A percentile compares a stretch with the other conserved stretches of the same genome.
These are phyloP conservation scores for Hypoxylon sp. DNA, from an alignment of 2,329 filamentous ascomycete genomes.

Conservation along the genomic window DNA sequence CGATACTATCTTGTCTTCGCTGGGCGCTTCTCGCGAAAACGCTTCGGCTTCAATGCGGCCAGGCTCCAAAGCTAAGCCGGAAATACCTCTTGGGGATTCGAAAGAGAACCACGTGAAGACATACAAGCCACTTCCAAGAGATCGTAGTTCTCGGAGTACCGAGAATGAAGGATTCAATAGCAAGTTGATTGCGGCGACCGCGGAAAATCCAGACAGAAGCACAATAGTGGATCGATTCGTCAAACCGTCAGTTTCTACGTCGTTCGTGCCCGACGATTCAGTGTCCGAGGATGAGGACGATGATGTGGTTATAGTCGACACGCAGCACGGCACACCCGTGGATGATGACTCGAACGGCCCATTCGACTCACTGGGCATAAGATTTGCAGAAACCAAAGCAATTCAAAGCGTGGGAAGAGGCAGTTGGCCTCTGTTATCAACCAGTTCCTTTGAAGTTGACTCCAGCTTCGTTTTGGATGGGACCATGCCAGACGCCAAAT, in stretches of 20 bases:
- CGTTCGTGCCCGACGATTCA: slow-evolving; percentile 31
- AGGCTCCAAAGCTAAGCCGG: neutral
- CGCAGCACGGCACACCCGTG: slow-evolving; percentile 13
- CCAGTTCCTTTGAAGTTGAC: slow-evolving; percentile 34
- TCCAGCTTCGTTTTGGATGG: slow-evolving; percentile 30
- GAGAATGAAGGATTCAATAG: no score
- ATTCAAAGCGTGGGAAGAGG: slow-evolving; percentile 20
- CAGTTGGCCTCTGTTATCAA: slow-evolving; percentile 32
- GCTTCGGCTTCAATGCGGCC: slow-evolving; percentile 30
- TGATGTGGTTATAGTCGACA: slow-evolving; percentile 15
- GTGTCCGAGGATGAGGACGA: slow-evolving; percentile 39
- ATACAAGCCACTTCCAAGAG: neutral
- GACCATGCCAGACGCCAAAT: slow-evolving; percentile 33
- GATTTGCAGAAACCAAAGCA: slow-evolving; percentile 19
- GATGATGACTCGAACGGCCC: slow-evolving; percentile 23
- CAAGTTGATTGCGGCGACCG: slow-evolving; percentile 5
- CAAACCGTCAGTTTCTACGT: slow-evolving; percentile 30
- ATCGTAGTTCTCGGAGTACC: neutral
- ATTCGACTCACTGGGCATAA: slow-evolving; percentile 1
- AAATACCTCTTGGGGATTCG: neutral
- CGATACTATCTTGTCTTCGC: slow-evolving; percentile 43
- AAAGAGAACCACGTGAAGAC: neutral
- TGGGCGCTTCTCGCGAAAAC: slow-evolving; percentile 39
- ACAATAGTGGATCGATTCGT: slow-evolving; percentile 28
- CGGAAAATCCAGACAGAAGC: neutral